Evolutionary conservation across 2,329 filamentous ascomycete species (phyloP).

Genomic region (Fusarium kyushuense): DNA sequence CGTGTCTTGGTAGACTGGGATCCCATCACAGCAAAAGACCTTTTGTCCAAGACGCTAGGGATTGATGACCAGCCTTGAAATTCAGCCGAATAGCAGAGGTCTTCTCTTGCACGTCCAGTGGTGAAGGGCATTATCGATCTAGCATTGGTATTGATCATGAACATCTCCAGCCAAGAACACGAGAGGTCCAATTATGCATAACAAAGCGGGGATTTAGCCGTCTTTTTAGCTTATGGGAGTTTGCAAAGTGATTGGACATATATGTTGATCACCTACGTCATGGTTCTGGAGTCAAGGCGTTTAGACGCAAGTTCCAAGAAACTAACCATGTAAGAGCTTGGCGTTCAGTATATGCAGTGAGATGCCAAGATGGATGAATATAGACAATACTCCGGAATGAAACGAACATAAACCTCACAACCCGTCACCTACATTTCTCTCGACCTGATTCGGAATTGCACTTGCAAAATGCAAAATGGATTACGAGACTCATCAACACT

Average conservation of each 20-base stretch:
- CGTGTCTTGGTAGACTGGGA: not conserved
- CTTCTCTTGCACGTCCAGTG: too few species aligned
- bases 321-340: accelerated
- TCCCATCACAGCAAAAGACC: not conserved
- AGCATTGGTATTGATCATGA: too few species aligned
- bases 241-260: too few species aligned
- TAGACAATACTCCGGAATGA: not conserved
- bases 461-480: not conserved
- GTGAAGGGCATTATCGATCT: too few species aligned
- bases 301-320: not conserved
- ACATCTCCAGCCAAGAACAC: too few species aligned
- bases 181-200: too few species aligned
- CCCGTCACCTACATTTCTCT: not conserved
- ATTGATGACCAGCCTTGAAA: accelerated
- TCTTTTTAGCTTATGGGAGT: too few species aligned
- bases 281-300: too few species aligned
- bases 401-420: not conserved
- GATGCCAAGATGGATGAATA: not conserved
- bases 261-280: too few species aligned
- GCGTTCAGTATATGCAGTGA: not conserved
- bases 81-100: accelerated
- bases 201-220: too few species aligned
- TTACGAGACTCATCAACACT: accelerated
- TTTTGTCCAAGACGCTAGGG: not conserved
- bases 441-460: accelerated